Evolutionary conservation across 2,329 filamentous ascomycete species (phyloP), one percentile per base, ranked within the genome.

Genomic region (Hypoxylon sp.): DNA sequence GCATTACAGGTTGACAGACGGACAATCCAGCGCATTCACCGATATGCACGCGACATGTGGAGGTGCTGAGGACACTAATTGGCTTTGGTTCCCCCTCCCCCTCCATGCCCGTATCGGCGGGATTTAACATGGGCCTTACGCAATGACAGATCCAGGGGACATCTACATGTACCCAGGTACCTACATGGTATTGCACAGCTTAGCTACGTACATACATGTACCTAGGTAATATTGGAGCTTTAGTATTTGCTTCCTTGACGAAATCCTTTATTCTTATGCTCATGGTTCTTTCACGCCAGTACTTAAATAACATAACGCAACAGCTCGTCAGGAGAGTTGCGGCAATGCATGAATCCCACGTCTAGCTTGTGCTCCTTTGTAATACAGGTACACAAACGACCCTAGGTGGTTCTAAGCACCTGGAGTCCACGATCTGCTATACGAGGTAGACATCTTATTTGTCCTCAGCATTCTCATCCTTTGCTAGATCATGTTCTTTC

Each of bases 401-500:
- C 56, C 58, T 43, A 11, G 47, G 26, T 20, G 22, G n/a, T 47
- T 41, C 57, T 34, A 43, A 51, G 41, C 34, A 51, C 44, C 52
- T 51, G 49, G 28, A 62, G 59, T 51, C 48, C 50, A 44, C 43
- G 34, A 56, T 44, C 32, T 41, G 37, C 37, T 41, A 41, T 19
- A n/a, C n/a, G 6, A 7, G 32, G 32, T 41, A 46, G 24, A 50
- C 19, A 50, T 43, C 28, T 49, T 82, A 88, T 76, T 87, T 87
- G 69, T 89, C 89, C 75, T 93, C 89, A 13, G 87, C 78, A 68
- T 88, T 88, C 76, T 94, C 91, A 70, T 89, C 87, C 85, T 97
- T 98, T 65, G 93, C 94, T 78, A 99, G 81, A 72, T 94, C 94
- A 74, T 99, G 94, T 84, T 98, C 93, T 85, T 94, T 97, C 74